phyloP scores from a whole-genome alignment of 1,139 yeast species.

The Sugiyamaella japonica region DNA sequence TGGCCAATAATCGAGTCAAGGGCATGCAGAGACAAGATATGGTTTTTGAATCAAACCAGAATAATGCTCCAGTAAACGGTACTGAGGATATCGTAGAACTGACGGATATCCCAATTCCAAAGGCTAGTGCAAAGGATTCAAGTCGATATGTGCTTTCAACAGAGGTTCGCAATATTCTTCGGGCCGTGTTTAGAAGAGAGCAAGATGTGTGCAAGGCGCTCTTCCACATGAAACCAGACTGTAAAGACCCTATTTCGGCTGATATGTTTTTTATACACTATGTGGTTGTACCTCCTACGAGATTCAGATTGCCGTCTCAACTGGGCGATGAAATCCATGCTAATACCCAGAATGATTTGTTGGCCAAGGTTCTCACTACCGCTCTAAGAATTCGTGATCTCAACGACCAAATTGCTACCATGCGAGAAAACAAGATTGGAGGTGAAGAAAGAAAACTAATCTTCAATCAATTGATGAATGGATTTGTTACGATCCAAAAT shows the following conservation, averaged over 20 bases:
- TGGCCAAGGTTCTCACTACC: conserved; percentile 77
- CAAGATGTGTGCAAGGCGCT: conserved; percentile 43
- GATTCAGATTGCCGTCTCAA: conserved; percentile 95
- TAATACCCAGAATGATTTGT: conserved; percentile 85
- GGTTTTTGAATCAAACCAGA: conserved; percentile 46
- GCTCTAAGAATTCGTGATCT: conserved; percentile 82
- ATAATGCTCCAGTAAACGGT: conserved; percentile 27
- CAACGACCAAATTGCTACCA: conserved; percentile 58
- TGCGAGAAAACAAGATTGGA: conserved; percentile 58
- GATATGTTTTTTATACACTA: conserved; percentile 89
- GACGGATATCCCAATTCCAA: conserved; percentile 42
- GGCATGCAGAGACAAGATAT: conserved; percentile 75
- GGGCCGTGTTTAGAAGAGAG: conserved; percentile 73
- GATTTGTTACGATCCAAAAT: conserved; percentile 90
- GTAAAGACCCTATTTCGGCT: conserved; percentile 51
- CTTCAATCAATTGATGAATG: conserved; percentile 89
- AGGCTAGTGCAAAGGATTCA: conserved; percentile 54
- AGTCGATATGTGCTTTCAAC: conserved; percentile 84
- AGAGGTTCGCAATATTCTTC: conserved; percentile 77
- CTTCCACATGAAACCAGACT: conserved; percentile 76
- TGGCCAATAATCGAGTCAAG: conserved; percentile 73
- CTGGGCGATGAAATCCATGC: conserved; percentile 96
- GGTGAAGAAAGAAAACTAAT: conserved; percentile 71
- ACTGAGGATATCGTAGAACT: conserved; percentile 34
- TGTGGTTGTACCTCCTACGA: conserved; percentile 91